Base-by-base conservation (phyloP, 116 monocot species). In the Trichopus zeylanicus region DNA sequence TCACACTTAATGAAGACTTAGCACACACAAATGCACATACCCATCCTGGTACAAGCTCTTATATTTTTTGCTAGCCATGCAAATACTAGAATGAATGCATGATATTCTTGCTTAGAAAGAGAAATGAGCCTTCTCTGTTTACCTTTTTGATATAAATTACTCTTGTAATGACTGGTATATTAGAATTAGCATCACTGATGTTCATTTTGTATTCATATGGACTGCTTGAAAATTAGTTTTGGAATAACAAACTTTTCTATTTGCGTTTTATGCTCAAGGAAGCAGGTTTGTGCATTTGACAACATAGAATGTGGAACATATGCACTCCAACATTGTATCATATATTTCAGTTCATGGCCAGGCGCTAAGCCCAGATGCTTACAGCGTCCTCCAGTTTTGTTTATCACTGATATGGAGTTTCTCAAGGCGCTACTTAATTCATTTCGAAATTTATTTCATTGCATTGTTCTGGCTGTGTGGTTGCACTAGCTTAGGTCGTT, bases 1-100 rank as follows among this genome's bases (percentile, higher is more conserved):
- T 90, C 19, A 38, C 69, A 48, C 95, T 87, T 65, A 28, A 78
- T 26, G 35, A 90, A 90, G 69, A 67, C 63, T 30, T 90, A 76
- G 59, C 48, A 26, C 64, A 53, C 12, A 13, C 13, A n/a, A 42
- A 4, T 37, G 25, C 21, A 18, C 10, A 9, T 10, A 23, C 42
- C 31, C 24, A 57, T 25, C 39, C 59, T 48, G 65, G 60, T 72
- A 65, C 55, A 59, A 26, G 56, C 57, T 18, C 52, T 31, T 59
- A 42, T 6, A 38, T 27, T 51, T 11, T 30, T 69, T 19, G 31
- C 61, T 31, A 37, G 26, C 37, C 23, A 28, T 60, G 53, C 60
- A 52, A 26, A 60, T 53, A 60, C 13, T 56, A 56, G 29, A 31
- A 31, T 56, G 31, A 49, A 49, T 21, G 30, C 16, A 31, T 31